Base-by-base conservation (phyloP, 768 basidiomycete species). In the Tricholoma bakamatsutake region DNA sequence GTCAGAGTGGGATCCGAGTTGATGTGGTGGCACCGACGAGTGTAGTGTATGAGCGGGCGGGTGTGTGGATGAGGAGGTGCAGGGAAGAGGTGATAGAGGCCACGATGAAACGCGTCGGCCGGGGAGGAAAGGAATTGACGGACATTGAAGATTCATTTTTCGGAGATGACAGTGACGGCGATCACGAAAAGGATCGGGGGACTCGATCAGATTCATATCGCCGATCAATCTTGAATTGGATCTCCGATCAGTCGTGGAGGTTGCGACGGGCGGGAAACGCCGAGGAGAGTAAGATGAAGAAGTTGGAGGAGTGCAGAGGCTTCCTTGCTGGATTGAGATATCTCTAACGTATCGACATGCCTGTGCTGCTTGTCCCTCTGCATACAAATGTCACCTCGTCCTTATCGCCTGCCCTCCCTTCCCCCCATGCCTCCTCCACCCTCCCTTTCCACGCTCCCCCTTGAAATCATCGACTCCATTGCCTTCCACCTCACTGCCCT, bases 401-500 rank as follows among this genome's bases (percentile, higher is more conserved):
- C 40, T 40, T 40, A 18, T 18, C 40, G 3, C 18, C 1, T 18
- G 2, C 18, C 18, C 7, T 40, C 1, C 39, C n/a, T 17, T 17
- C 35, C 1, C 1, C 35, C 35, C 12, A 13, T 13, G 13, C 2
- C 13, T 5, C 12, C 1, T 12, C 10, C 12, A 35, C 12, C 10
- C 1, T 35, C 34, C 34, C 34, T 35, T 11, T 40, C 17, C 4
- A 5, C 40, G 4, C 46, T 72, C 58, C 87, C 67, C 70, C 73
- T 49, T 51, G 72, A 74, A 73, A 76, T 71, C 57, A 76, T 87
- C 63, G 74, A 80, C 57, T 61, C 72, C 58, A 78, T 88, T 69
- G 79, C 73, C 49, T 70, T 81, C 68, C 67, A 79, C 46, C 65
- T 84, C 64, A 70, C 75, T 55, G 67, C 71, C 46, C 57, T 67